Evolutionary conservation across 371 early-diverging fungal genomes (phyloP).

Genomic region (Sanchytrium tribonematis): DNA sequence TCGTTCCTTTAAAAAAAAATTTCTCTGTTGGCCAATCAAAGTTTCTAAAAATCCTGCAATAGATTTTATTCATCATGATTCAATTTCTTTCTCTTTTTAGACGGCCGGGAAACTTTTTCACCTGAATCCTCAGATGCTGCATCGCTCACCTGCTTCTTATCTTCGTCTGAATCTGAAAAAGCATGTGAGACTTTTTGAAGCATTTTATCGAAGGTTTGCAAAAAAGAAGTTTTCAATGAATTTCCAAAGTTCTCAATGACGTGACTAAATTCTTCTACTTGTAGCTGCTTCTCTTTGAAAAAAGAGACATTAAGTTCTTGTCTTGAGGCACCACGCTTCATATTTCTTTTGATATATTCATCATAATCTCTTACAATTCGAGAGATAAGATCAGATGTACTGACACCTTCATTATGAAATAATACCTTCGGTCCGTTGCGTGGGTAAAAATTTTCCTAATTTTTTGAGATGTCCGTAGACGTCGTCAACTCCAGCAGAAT

Average conservation of each 20-base stretch:
- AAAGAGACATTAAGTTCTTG: constrained; percentile 71
- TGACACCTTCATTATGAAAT: constrained; percentile 16
- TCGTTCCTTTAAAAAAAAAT: too few species aligned
- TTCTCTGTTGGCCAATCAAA: too few species aligned
- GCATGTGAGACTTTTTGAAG: not conserved
- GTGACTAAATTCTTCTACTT: not conserved
- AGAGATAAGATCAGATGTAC: constrained; percentile 79
- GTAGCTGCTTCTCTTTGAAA: constrained; percentile 22
- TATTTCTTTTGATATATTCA: constrained; percentile 60
- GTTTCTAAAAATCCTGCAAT: too few species aligned
- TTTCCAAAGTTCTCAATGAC: too few species aligned
- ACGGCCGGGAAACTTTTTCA: not conserved
- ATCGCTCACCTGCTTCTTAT: not conserved
- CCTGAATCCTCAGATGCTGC: not conserved
- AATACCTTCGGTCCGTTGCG: constrained; percentile 56
- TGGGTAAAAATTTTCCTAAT: constrained; percentile 60
- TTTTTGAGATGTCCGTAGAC: constrained; percentile 80
- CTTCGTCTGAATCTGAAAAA: not conserved
- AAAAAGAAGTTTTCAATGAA: not conserved
- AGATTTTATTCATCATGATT: not conserved
- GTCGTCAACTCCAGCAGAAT: constrained; percentile 44
- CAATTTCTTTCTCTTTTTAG: not conserved
- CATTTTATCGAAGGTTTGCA: not conserved
- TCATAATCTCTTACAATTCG: constrained; percentile 85
- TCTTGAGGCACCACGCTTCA: constrained; percentile 63